These are phyloP conservation scores for Mesembryanthemum crystallinum DNA, from an alignment of 148 eudicot genomes.

Conservation along the genomic window DNA sequence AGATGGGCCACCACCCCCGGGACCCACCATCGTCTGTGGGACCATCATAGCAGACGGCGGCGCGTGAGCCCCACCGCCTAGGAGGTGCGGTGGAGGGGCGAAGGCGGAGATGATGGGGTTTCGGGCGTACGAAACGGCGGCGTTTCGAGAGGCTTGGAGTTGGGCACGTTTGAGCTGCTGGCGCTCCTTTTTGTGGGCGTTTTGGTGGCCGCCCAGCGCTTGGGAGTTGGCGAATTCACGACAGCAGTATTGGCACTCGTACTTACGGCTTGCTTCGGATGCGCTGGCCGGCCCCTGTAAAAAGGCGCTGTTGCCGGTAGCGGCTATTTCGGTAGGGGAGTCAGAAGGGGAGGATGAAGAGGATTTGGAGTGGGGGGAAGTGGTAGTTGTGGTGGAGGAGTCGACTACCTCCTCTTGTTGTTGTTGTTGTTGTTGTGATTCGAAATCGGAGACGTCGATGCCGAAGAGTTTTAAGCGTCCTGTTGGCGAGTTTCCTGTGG, in stretches of 20 bases:
- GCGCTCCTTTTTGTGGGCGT: slow-evolving; percentile 88
- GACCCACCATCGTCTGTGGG: background rate
- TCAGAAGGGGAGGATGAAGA: slow-evolving; percentile 38
- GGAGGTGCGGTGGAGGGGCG: slow-evolving; percentile 55
- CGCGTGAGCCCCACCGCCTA: background rate
- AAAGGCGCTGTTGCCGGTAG: too few species aligned
- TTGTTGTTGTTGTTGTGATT: too few species aligned
- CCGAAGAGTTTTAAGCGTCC: slow-evolving; percentile 72
- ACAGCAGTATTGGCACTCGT: slow-evolving; percentile 88
- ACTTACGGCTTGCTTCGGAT: slow-evolving; percentile 37
- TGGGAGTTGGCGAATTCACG: slow-evolving; percentile 90
- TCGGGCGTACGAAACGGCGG: slow-evolving; percentile 57
- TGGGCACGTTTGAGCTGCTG: slow-evolving; percentile 87
- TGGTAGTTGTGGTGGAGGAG: too few species aligned
- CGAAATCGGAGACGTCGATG: slow-evolving; percentile 39
- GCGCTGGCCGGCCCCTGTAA: too few species aligned
- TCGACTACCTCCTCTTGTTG: slow-evolving; percentile 31
- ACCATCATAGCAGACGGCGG: background rate
- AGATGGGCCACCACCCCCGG: background rate
- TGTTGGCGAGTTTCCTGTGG: slow-evolving; percentile 27
- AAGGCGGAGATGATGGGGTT: slow-evolving; percentile 75
- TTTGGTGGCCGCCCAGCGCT: slow-evolving; percentile 91
- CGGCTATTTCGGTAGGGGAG: slow-evolving; percentile 5
- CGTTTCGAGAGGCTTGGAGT: slow-evolving; percentile 64
- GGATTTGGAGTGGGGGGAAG: slow-evolving; percentile 40